These are phyloP conservation scores for Zelopaecilomyces penicillatus DNA, from an alignment of 2,329 filamentous ascomycete genomes.

Conservation along the genomic window DNA sequence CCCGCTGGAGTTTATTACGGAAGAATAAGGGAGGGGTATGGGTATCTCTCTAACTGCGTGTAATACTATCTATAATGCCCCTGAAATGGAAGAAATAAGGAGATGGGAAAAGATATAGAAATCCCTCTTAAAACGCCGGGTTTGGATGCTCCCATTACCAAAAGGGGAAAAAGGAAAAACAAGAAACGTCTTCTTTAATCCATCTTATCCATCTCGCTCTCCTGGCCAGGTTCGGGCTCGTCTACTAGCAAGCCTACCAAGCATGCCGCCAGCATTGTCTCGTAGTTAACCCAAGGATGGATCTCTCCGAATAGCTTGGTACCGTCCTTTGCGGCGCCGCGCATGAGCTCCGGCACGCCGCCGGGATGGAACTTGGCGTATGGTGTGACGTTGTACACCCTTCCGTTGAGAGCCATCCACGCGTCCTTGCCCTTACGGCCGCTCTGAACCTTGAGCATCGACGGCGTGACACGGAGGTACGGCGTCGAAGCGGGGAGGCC, in stretches of 20 bases:
- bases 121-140: background rate
- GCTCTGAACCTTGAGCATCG: conserved; percentile 67
- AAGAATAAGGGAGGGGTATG: background rate
- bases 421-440: conserved; percentile 79
- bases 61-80: background rate
- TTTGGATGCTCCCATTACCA: no score
- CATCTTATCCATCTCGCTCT: conserved; percentile 50
- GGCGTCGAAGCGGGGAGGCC: conserved; percentile 43
- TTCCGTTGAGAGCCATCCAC: conserved; percentile 83
- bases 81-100: background rate
- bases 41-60: conserved; percentile 9
- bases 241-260: conserved; percentile 55
- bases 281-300: conserved; percentile 66
- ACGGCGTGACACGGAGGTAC: conserved; percentile 70
- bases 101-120: background rate
- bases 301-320: conserved; percentile 57
- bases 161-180: background rate
- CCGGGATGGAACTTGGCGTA: conserved; percentile 90
- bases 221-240: conserved; percentile 36
- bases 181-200: conserved; percentile 31
- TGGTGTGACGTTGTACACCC: conserved; percentile 89
- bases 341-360: conserved; percentile 64
- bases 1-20: no score
- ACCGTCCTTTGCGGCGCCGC: conserved; percentile 53
- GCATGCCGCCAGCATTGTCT: conserved; percentile 58